A percentile compares a stretch with the other conserved stretches of the same genome.
These are phyloP conservation scores for Sclerotinia minor DNA, from an alignment of 2,329 filamentous ascomycete genomes.

Conservation along the genomic window DNA sequence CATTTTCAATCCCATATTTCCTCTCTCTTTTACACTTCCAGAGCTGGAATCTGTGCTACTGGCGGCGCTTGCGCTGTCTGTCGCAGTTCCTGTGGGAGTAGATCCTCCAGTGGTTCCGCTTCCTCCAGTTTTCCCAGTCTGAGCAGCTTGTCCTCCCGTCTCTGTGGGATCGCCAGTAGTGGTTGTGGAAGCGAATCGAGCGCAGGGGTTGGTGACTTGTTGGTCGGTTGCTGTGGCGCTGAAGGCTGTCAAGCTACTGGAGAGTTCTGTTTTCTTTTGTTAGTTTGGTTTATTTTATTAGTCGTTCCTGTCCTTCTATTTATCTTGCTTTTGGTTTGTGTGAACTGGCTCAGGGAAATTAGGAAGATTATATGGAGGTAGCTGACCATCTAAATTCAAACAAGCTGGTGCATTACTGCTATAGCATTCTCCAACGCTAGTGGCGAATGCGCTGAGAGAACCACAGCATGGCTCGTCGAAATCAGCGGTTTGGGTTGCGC, in stretches of 20 bases:
- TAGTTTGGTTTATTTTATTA: background rate
- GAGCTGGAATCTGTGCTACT: conserved; percentile 4
- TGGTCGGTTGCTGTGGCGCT: conserved; percentile 15
- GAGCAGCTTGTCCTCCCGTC: background rate
- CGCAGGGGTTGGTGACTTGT: conserved; percentile 19
- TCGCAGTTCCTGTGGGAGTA: background rate
- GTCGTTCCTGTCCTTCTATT: background rate
- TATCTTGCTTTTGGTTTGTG: background rate
- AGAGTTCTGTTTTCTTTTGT: conserved; percentile 7
- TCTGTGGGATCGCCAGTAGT: background rate
- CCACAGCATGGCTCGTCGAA: conserved; percentile 14
- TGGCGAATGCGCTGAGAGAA: conserved; percentile 9
- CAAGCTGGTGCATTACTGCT: conserved; percentile 13
- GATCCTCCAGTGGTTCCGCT: background rate
- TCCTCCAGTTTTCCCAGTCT: background rate
- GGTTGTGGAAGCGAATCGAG: background rate
- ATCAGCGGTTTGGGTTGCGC: conserved; percentile 6
- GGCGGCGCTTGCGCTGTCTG: background rate
- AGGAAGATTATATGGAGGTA: too few relatives aligned
- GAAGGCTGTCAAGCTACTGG: conserved; percentile 8
- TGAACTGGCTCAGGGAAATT: background rate
- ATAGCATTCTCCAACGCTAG: conserved; percentile 5
- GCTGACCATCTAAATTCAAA: conserved; percentile 16
- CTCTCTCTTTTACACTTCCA: background rate
- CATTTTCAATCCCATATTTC: conserved; percentile 12